phyloP scores from a whole-genome alignment of 2,329 filamentous ascomycete species.

The Colletotrichum kahawae region DNA sequence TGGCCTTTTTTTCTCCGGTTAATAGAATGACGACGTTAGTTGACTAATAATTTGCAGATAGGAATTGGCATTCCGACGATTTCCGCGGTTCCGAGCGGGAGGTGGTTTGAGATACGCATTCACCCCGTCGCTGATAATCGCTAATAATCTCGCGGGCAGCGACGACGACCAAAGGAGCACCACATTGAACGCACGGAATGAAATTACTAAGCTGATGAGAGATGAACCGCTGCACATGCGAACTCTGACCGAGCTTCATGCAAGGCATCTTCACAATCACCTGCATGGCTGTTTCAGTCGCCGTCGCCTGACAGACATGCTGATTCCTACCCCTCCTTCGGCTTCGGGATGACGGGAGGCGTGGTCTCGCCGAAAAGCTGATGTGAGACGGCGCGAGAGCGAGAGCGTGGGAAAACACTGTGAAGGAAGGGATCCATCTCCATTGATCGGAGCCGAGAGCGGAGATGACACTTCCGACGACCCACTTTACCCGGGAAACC shows the following conservation, averaged over 20 bases:
- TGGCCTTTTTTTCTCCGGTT: not conserved
- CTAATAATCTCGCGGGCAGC: not conserved
- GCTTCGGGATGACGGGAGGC: not conserved
- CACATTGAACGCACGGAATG: not conserved
- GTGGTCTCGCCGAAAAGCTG: not conserved
- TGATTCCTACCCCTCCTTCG: not conserved
- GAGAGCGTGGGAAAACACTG: not conserved
- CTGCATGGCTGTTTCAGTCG: not conserved
- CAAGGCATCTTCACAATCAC: not conserved
- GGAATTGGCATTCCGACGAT: not conserved
- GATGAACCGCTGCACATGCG: not conserved
- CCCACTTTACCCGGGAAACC: not conserved
- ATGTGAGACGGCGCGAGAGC: not conserved
- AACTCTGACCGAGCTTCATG: no score
- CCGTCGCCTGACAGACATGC: not conserved
- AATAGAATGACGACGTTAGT: not conserved
- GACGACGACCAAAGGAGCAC: not conserved
- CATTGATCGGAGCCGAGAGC: slow-evolving; percentile 17
- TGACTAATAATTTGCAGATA: not conserved
- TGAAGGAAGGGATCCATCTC: not conserved
- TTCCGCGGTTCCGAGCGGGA: not conserved
- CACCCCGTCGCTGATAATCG: not conserved
- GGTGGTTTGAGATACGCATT: not conserved
- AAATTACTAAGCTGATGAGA: not conserved
- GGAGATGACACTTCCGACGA: not conserved